Percentiles rank a stretch among this genome's conserved stretches.
These are phyloP conservation scores for Phaeosphaeria sp. DNA, from an alignment of 2,329 filamentous ascomycete genomes.

Conservation along the genomic window DNA sequence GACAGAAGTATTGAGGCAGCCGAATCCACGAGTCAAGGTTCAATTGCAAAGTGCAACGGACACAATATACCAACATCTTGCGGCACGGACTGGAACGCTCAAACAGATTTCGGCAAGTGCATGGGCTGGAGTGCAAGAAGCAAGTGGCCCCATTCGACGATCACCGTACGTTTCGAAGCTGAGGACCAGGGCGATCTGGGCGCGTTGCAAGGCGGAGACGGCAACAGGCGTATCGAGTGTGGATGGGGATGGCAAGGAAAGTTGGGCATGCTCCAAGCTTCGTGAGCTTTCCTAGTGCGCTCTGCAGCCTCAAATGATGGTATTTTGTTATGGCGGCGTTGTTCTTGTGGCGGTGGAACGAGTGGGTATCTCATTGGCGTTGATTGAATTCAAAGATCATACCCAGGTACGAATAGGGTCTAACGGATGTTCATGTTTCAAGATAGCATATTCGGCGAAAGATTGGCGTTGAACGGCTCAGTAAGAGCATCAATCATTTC, in stretches of 20 bases:
- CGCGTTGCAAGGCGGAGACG: conserved; percentile 35
- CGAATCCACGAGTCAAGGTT: neutral
- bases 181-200: conserved; percentile 36
- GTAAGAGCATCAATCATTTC: too few species aligned
- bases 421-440: neutral
- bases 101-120: conserved; percentile 25
- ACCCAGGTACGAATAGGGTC: conserved; percentile 9
- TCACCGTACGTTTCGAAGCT: conserved; percentile 36
- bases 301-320: too few species aligned
- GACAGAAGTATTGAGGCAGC: neutral
- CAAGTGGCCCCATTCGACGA: conserved; percentile 34
- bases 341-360: conserved; percentile 1
- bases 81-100: conserved; percentile 9
- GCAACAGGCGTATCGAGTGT: conserved; percentile 23
- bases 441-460: neutral
- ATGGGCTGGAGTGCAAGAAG: conserved; percentile 29
- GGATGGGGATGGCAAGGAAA: conserved; percentile 17
- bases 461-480: neutral
- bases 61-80: conserved; percentile 13
- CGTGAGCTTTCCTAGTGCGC: conserved; percentile 5
- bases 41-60: conserved; percentile 14
- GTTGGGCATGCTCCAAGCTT: conserved; percentile 30
- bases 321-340: conserved; percentile 24
- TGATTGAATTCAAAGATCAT: conserved; percentile 10
- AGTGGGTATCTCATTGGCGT: neutral